These are phyloP conservation scores for Cladosporium cucumerinum DNA, from an alignment of 2,329 filamentous ascomycete species.

Conservation along the genomic window DNA sequence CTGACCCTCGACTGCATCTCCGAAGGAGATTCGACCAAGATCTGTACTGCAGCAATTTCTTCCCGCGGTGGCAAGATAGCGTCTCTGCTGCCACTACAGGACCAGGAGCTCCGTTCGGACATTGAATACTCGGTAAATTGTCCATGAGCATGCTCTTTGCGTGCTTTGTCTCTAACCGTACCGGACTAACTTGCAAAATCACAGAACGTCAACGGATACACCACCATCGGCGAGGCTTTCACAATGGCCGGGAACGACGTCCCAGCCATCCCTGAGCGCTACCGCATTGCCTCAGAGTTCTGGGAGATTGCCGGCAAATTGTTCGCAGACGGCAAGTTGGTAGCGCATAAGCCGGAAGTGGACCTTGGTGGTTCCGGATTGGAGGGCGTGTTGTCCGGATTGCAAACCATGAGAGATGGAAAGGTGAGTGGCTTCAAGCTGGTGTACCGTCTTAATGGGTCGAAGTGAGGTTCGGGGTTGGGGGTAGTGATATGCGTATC, in stretches of 20 bases:
- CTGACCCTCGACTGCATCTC: constrained; percentile 51
- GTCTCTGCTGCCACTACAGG: constrained; percentile 36
- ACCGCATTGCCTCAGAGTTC: constrained; percentile 43
- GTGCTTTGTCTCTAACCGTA: too few relatives aligned
- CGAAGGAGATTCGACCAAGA: constrained; percentile 37
- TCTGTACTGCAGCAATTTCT: constrained; percentile 42
- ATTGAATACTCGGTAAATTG: neutral
- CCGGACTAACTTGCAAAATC: neutral
- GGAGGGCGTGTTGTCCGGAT: constrained; percentile 43
- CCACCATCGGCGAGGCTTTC: constrained; percentile 41
- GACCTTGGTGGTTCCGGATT: constrained; percentile 38
- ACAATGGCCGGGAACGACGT: constrained; percentile 30
- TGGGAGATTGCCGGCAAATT: constrained; percentile 38
- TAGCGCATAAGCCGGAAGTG: constrained; percentile 42
- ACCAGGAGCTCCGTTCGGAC: neutral
- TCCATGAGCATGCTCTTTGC: neutral
- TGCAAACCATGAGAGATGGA: constrained; percentile 43
- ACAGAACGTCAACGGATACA: constrained; percentile 41
- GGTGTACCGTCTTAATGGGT: constrained; percentile 37
- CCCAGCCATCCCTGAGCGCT: constrained; percentile 38
- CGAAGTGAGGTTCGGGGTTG: neutral
- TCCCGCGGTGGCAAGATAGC: constrained; percentile 31
- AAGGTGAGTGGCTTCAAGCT: constrained; percentile 50
- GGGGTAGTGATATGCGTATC: neutral
- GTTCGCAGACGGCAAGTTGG: constrained; percentile 26